Conservation (phyloP, 306 rosid species). For the Neltuma alba region DNA sequence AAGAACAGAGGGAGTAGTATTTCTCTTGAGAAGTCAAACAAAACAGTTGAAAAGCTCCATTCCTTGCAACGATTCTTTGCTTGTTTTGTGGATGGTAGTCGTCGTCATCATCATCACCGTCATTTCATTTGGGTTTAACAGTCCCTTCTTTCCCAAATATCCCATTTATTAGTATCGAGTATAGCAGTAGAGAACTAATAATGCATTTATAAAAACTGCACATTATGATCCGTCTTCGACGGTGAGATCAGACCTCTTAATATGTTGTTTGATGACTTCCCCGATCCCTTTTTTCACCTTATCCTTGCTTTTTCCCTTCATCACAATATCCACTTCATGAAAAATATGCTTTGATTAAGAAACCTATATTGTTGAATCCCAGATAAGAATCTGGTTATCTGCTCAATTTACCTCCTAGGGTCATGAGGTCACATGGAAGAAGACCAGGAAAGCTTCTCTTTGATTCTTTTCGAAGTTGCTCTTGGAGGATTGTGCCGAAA, state of each 20-base stretch:
- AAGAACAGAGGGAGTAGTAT: no score
- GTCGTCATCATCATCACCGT: no score
- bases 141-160: no score
- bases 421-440: background rate
- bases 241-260: background rate
- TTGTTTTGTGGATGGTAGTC: no score
- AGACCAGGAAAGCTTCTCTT: constrained; percentile 41
- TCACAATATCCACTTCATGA: background rate
- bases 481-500: constrained; percentile 42
- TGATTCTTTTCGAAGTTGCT: constrained; percentile 49
- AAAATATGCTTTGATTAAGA: background rate
- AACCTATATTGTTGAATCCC: background rate
- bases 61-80: no score
- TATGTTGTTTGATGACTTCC: background rate
- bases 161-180: no score
- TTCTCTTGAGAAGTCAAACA: no score
- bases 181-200: no score
- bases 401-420: background rate
- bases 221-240: no score
- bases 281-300: background rate
- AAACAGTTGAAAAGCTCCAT: no score
- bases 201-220: no score
- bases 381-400: background rate
- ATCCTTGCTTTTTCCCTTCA: background rate
- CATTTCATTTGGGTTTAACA: no score